phyloP scores from a whole-genome alignment of 306 rosid species.

The Cucurbita maxima region DNA sequence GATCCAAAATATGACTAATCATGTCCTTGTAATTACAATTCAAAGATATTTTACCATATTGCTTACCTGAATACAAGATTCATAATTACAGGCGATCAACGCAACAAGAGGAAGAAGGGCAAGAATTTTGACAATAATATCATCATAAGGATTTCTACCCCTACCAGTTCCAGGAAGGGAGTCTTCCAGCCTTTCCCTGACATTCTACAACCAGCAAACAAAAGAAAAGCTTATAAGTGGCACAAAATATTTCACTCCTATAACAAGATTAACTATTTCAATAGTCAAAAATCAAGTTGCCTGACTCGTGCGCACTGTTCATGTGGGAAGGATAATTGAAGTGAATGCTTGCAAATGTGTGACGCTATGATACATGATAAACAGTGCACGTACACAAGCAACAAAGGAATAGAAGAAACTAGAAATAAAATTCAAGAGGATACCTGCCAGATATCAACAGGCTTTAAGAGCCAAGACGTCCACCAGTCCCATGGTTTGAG shows the following conservation, averaged over 20 bases:
- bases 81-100: slow-evolving; percentile 46
- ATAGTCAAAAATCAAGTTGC: not conserved
- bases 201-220: slow-evolving; percentile 43
- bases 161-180: slow-evolving; percentile 87
- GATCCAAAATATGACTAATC: not conserved
- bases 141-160: slow-evolving; percentile 70
- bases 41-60: slow-evolving; percentile 7
- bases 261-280: too few relatives aligned
- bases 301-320: not conserved
- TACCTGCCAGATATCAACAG: slow-evolving; percentile 99
- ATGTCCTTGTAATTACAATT: not conserved
- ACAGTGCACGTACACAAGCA: not conserved
- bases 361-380: not conserved
- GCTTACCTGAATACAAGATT: slow-evolving; percentile 50
- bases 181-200: slow-evolving; percentile 59
- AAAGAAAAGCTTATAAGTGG: not conserved
- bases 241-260: not conserved
- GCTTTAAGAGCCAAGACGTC: slow-evolving; percentile 99
- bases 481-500: slow-evolving; percentile 99
- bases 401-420: not conserved
- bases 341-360: not conserved
- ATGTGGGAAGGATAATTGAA: not conserved
- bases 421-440: not conserved
- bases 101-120: slow-evolving; percentile 57
- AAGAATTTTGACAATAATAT: slow-evolving; percentile 64